These are phyloP conservation scores for Salvia sclarea DNA, from an alignment of 305 asterid genomes.

Conservation along the genomic window DNA sequence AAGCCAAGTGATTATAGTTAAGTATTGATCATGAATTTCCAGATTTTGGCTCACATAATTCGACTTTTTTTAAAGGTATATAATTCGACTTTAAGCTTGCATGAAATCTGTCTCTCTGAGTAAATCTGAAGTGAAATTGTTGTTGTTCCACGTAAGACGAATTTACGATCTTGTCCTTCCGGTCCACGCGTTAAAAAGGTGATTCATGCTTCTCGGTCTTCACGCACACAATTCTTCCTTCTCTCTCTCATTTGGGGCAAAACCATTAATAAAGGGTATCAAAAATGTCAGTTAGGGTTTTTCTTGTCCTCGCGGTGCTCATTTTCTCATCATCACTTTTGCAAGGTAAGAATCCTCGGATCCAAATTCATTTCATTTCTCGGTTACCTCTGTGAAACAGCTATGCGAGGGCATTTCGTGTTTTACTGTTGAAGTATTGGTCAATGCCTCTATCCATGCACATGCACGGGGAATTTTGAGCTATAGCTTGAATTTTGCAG, in stretches of 20 bases:
- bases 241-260: constrained; percentile 16
- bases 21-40: too few species aligned
- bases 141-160: not conserved
- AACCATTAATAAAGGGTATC: constrained; percentile 11
- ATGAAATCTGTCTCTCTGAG: not conserved
- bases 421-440: constrained; percentile 14
- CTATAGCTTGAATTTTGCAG: constrained; percentile 19
- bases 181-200: constrained; percentile 36
- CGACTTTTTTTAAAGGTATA: too few species aligned
- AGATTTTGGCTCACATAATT: too few species aligned
- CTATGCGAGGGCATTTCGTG: not conserved
- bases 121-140: not conserved
- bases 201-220: constrained; percentile 21
- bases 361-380: constrained; percentile 39
- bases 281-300: constrained; percentile 72
- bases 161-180: constrained; percentile 26
- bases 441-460: constrained; percentile 30
- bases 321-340: constrained; percentile 61
- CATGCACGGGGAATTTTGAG: constrained; percentile 21
- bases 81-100: not conserved
- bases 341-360: constrained; percentile 57
- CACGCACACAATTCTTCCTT: constrained; percentile 22
- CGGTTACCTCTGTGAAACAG: not conserved
- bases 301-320: constrained; percentile 59
- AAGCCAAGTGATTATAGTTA: not conserved